Percentiles rank a stretch among this genome's conserved stretches.
Conservation (phyloP, 2,329 filamentous ascomycete species). For the Rachicladosporium sp. region DNA sequence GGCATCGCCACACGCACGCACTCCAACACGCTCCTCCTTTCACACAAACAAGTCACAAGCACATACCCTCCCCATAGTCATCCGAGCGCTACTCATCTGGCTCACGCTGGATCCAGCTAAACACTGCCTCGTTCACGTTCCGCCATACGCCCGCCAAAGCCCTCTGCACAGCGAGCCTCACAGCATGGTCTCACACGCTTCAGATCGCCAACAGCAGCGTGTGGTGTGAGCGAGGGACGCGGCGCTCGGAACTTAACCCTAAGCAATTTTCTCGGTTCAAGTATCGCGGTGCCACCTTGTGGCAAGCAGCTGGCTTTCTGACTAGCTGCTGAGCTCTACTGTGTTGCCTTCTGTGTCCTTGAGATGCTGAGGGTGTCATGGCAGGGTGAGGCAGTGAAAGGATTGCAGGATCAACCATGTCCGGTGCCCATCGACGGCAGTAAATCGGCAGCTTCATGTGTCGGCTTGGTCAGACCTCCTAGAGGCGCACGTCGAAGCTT, state of each 20-base stretch:
- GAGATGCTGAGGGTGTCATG: slow-evolving; percentile 8
- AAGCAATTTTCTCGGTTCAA: slow-evolving; percentile 58
- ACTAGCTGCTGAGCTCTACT: slow-evolving; percentile 14
- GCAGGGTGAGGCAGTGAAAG: slow-evolving; percentile 17
- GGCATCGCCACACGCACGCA: slow-evolving; percentile 1
- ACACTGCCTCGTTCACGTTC: slow-evolving; percentile 17
- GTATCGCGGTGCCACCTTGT: slow-evolving; percentile 32
- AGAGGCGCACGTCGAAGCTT: slow-evolving; percentile 63
- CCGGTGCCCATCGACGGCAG: slow-evolving; percentile 23
- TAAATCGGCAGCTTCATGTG: slow-evolving; percentile 58
- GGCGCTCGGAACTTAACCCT: slow-evolving; percentile 92
- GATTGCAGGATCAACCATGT: slow-evolving; percentile 13
- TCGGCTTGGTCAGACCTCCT: slow-evolving; percentile 63
- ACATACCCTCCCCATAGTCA: slow-evolving; percentile 69
- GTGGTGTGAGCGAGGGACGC: slow-evolving; percentile 39
- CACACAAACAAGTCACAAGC: slow-evolving; percentile 32
- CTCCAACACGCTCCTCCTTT: slow-evolving; percentile 1
- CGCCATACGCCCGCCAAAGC: slow-evolving; percentile 11
- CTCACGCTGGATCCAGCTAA: slow-evolving; percentile 29
- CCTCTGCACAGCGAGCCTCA: slow-evolving; percentile 38
- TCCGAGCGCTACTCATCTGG: slow-evolving; percentile 58
- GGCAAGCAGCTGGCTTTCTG: slow-evolving; percentile 50
- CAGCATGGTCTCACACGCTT: slow-evolving; percentile 38
- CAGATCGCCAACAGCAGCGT: slow-evolving; percentile 3
- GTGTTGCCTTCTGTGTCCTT: slow-evolving; percentile 3